A percentile compares a stretch with the other conserved stretches of the same genome.
phyloP scores from a whole-genome alignment of 345 rosid genomes.

The Cardamine occulta region DNA sequence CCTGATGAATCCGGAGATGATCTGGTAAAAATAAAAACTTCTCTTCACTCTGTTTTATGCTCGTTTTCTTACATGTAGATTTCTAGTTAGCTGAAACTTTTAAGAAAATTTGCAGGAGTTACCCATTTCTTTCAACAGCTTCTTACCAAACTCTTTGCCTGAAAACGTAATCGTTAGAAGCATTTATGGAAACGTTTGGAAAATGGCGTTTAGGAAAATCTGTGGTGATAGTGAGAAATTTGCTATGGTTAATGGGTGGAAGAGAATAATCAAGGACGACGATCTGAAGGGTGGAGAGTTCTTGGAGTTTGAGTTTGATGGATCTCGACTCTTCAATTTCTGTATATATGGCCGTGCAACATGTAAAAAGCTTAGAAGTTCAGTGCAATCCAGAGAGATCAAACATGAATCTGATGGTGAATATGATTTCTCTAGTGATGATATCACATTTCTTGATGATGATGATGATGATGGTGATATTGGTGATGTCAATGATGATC shows the following conservation, averaged over 20 bases:
- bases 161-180: constrained; percentile 24
- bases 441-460: constrained; percentile 11
- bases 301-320: constrained; percentile 35
- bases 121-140: constrained; percentile 31
- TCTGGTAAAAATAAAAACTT: constrained; percentile 21
- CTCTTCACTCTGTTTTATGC: constrained; percentile 14
- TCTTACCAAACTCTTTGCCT: constrained; percentile 13
- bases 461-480: neutral
- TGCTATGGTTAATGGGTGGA: constrained; percentile 28
- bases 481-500: neutral
- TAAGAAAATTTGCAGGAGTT: constrained; percentile 20
- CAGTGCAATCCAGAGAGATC: neutral
- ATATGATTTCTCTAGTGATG: neutral
- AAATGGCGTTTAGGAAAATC: constrained; percentile 1
- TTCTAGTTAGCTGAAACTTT: neutral
- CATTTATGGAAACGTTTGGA: constrained; percentile 30
- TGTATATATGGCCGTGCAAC: constrained; percentile 29
- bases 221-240: constrained; percentile 14
- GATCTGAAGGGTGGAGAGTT: constrained; percentile 34
- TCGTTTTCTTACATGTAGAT: constrained; percentile 3
- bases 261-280: constrained; percentile 22
- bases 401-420: neutral
- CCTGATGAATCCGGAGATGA: constrained; percentile 34
- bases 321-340: constrained; percentile 25
- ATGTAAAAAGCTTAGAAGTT: constrained; percentile 37